Conservation (phyloP, 2,329 filamentous ascomycete species). For the Zasmidium cellare region DNA sequence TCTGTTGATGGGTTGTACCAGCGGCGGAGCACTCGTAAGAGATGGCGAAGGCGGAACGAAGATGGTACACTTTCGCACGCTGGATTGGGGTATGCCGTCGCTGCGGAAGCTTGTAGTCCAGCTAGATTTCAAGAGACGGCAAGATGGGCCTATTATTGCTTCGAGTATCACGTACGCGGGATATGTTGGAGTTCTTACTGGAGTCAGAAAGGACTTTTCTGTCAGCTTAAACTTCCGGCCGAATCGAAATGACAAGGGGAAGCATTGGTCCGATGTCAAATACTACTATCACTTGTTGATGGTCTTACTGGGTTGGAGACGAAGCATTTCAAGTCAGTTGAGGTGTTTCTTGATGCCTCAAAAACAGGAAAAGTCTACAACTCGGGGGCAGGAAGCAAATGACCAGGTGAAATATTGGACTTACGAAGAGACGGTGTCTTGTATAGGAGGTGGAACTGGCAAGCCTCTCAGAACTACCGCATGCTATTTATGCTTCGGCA, state of each 20-base stretch:
- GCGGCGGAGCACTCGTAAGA: constrained; percentile 47
- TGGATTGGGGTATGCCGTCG: constrained; percentile 50
- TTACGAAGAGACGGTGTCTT: constrained; percentile 33
- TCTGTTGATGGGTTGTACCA: constrained; percentile 65
- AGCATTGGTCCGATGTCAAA: constrained; percentile 35
- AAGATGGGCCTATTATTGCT: constrained; percentile 43
- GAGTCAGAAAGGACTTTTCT: constrained; percentile 49
- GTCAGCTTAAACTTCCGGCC: constrained; percentile 55
- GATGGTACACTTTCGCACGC: constrained; percentile 58
- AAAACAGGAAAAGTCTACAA: background rate
- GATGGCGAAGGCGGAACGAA: constrained; percentile 27
- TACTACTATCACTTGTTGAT: constrained; percentile 53
- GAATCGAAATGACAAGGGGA: constrained; percentile 45
- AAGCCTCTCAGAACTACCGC: constrained; percentile 48
- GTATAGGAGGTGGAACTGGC: constrained; percentile 27
- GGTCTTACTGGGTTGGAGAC: constrained; percentile 55
- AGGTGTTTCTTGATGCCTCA: constrained; percentile 45
- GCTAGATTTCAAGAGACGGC: constrained; percentile 40
- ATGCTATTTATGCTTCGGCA: constrained; percentile 59
- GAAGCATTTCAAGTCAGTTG: constrained; percentile 55
- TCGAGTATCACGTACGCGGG: constrained; percentile 53
- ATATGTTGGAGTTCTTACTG: constrained; percentile 54
- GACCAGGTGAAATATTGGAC: constrained; percentile 4
- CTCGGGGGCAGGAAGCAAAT: background rate
- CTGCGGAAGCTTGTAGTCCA: constrained; percentile 44